Evolutionary conservation across 2,329 filamentous ascomycete genomes (phyloP).

Genomic region (Alternaria hordeiaustralica): DNA sequence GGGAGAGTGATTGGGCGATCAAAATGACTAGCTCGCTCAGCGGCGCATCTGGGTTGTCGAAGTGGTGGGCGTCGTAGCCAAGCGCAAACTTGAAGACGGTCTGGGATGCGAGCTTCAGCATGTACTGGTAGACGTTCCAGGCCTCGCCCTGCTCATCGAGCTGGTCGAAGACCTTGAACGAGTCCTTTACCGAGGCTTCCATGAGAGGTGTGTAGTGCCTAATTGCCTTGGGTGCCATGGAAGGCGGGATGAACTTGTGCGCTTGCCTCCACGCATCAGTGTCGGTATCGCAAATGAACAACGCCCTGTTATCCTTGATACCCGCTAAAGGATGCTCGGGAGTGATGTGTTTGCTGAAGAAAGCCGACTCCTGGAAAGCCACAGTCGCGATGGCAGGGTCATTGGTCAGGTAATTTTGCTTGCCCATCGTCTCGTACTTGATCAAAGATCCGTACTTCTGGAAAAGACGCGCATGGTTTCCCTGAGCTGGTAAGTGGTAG

Average conservation of each 20-base stretch:
- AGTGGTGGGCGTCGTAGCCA: conserved; percentile 17
- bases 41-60: conserved; percentile 9
- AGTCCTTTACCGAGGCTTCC: conserved; percentile 14
- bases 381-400: conserved; percentile 17
- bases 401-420: conserved; percentile 14
- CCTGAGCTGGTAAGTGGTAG: not conserved
- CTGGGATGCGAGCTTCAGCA: conserved; percentile 20
- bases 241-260: conserved; percentile 22
- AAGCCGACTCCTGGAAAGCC: conserved; percentile 16
- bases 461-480: conserved; percentile 21
- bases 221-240: conserved; percentile 17
- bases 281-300: conserved; percentile 19
- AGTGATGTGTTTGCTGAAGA: conserved; percentile 19
- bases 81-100: conserved; percentile 16
- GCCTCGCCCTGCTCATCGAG: conserved; percentile 19
- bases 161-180: conserved; percentile 23
- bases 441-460: conserved; percentile 18
- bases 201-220: conserved; percentile 20
- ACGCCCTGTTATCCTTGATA: conserved; percentile 17
- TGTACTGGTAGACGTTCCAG: conserved; percentile 24
- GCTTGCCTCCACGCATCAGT: conserved; percentile 13
- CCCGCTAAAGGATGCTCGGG: conserved; percentile 11
- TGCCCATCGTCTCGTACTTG: conserved; percentile 18
- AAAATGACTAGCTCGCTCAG: conserved; percentile 14
- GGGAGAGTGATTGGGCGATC: conserved; percentile 13